Evolutionary conservation across 352 stramenopile genomes (phyloP), one percentile per base, ranked within the genome.

Genomic region (Bremia lactucae): DNA sequence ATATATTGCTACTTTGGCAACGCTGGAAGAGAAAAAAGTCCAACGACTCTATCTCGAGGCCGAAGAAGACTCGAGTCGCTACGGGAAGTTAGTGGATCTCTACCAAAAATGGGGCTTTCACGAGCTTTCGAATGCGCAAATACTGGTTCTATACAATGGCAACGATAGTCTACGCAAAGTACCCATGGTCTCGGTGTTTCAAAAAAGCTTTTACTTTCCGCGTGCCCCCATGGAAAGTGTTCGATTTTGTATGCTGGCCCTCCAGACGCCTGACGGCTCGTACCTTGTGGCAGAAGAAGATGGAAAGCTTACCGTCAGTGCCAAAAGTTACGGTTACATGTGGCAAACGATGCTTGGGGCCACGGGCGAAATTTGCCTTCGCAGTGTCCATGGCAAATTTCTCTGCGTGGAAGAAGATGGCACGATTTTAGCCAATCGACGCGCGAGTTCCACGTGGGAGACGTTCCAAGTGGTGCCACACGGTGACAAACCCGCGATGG

Each of bases 101-200:
- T 91, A 91, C 58, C 62, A 70, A 11, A 51, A 46, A 1, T 91
- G 79, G 76, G 79, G 76, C 4, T 89, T 91, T 26, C 23, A 42
- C 1, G 55, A 72, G 41, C 58, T 77, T 16, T 40, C 49, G 0
- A 59, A 71, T n/a, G 76, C 66, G 19, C 85, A 81, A 36, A 59
- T 87, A 10, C 62, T 87, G 1, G 82, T 87, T 42, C 68, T 91
- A 19, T 87, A 91, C 65, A 91, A 87, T 55, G 69, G 80, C 59
- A 82, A 70, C 35, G 66, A 91, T 25, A 84, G 76, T 45, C 83
- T 89, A 31, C 79, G 79, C 35, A 91, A 91, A 54, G 79, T 91
- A 21, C 76, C 74, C 1, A 91, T 91, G 79, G 39, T 65, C 45
- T 65, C 79, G 0, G 41, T 62, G 2, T 75, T 84, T 26, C 44